These are phyloP conservation scores for Eucalyptus camaldulensis DNA, from an alignment of 345 rosid genomes.

Conservation along the genomic window DNA sequence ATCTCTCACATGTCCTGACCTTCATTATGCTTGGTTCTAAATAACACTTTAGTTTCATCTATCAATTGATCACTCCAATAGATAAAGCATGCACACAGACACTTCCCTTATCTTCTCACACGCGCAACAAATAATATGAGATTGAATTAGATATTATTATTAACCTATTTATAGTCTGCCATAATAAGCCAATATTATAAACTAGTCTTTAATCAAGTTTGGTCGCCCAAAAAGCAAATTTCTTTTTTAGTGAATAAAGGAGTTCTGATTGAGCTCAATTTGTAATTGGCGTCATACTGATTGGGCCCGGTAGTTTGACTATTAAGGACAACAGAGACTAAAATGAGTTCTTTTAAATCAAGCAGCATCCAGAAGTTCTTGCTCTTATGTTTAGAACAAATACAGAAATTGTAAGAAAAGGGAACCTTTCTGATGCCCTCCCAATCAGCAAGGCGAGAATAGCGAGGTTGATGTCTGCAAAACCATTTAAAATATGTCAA, in stretches of 20 bases:
- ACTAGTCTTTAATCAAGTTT: not conserved
- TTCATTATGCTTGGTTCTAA: not conserved
- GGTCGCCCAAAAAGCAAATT: not conserved
- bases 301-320: not conserved
- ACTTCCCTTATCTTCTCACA: not conserved
- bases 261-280: not conserved
- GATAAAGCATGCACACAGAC: not conserved
- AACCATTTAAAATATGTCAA: not conserved
- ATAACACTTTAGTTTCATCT: not conserved
- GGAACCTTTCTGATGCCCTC: conserved; percentile 84
- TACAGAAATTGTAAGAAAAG: not conserved
- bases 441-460: conserved; percentile 86
- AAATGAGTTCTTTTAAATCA: not conserved
- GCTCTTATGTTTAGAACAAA: not conserved
- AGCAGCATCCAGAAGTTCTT: not conserved
- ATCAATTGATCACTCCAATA: not conserved
- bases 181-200: not conserved
- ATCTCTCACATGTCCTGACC: not conserved
- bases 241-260: not conserved
- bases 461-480: conserved; percentile 82
- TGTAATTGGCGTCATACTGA: not conserved
- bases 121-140: not conserved
- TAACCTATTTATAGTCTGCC: not conserved
- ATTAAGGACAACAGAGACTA: not conserved
- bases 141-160: not conserved